Conservation (phyloP, 768 basidiomycete species). For the Suillus hirtellus region DNA sequence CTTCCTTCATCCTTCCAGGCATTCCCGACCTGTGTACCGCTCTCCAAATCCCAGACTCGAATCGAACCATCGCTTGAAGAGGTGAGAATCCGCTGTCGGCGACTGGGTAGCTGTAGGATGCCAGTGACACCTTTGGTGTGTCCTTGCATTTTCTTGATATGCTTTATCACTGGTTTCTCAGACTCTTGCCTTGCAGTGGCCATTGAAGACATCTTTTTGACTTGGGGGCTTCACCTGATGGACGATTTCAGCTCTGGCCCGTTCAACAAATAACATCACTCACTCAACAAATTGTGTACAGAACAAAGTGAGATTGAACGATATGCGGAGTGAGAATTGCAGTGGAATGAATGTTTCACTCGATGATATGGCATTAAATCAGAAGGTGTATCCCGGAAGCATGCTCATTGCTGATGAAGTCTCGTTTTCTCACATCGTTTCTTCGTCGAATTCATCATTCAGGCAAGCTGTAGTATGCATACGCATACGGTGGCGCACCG, state of each 20-base stretch:
- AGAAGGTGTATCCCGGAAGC: not conserved
- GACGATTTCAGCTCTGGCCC: not conserved
- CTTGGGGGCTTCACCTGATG: not conserved
- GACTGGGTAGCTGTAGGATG: not conserved
- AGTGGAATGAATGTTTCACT: not conserved
- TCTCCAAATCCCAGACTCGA: not conserved
- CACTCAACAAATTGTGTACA: not conserved
- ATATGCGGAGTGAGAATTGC: not conserved
- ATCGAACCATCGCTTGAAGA: not conserved
- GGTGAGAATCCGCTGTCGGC: not conserved
- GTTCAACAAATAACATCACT: not conserved
- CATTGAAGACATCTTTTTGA: not conserved
- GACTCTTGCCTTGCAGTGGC: not conserved
- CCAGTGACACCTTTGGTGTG: not conserved
- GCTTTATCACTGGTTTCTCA: not conserved
- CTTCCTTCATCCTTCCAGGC: not conserved
- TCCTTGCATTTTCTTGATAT: not conserved
- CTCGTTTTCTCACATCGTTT: not conserved
- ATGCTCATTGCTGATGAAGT: not conserved
- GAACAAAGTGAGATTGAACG: not conserved
- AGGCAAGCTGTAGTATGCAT: no score
- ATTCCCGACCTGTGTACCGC: not conserved
- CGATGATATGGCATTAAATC: not conserved
- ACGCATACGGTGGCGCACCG: no score
- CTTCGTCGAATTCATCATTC: not conserved